Conservation (phyloP, 495 filamentous ascomycete species). For the Trichocladium antarcticum region DNA sequence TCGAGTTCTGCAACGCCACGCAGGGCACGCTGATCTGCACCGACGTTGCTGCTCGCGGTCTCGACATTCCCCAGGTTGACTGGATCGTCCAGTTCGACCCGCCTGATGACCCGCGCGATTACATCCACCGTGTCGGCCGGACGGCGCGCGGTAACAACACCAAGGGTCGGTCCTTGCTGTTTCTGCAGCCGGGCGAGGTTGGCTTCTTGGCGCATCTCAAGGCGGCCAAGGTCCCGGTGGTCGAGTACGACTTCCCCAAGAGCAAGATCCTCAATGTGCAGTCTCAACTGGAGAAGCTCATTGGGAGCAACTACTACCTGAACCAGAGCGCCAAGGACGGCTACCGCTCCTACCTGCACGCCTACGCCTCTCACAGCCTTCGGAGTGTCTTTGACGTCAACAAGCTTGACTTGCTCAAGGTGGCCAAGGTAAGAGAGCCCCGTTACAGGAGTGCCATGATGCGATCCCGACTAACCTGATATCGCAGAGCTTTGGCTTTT, state of each 20-base stretch:
- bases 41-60: conserved; percentile 84
- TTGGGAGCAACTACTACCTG: conserved; percentile 89
- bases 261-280: conserved; percentile 94
- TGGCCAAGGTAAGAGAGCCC: conserved; percentile 50
- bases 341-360: conserved; percentile 77
- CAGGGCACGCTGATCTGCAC: conserved; percentile 90
- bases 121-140: conserved; percentile 94
- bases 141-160: conserved; percentile 78
- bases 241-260: conserved; percentile 88
- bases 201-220: conserved; percentile 89
- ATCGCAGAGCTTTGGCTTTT: conserved; percentile 66
- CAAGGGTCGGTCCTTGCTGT: conserved; percentile 77
- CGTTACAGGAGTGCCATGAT: neutral
- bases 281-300: conserved; percentile 85
- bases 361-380: conserved; percentile 84
- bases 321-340: conserved; percentile 69
- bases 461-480: neutral
- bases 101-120: conserved; percentile 80
- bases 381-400: conserved; percentile 87
- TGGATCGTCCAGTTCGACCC: conserved; percentile 96
- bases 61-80: conserved; percentile 90
- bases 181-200: conserved; percentile 83
- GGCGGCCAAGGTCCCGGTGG: conserved; percentile 81
- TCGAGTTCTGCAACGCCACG: conserved; percentile 92
- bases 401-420: conserved; percentile 84